Conservation (phyloP, 2,329 filamentous ascomycete species). For the Aureobasidium sp. region DNA sequence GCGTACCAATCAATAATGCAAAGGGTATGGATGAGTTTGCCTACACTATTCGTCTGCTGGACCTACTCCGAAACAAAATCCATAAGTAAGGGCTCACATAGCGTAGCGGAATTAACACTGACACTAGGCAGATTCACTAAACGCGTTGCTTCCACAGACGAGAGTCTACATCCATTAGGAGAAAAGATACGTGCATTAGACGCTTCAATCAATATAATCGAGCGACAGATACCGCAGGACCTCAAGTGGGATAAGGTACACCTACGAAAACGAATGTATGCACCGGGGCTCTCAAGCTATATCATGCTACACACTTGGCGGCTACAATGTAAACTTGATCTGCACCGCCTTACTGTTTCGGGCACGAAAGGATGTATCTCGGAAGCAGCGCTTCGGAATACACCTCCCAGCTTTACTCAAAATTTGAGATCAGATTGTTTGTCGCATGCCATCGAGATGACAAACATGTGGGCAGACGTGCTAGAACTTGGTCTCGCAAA, state of each 20-base stretch:
- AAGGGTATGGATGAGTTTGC: conserved; percentile 19
- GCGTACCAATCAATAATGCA: neutral
- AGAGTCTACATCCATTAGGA: neutral
- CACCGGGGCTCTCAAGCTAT: conserved; percentile 1
- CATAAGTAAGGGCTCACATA: neutral
- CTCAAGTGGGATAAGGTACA: conserved; percentile 7
- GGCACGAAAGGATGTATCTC: conserved; percentile 7
- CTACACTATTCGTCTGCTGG: conserved; percentile 8
- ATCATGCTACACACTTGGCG: conserved; percentile 18
- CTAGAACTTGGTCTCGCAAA: conserved; percentile 11
- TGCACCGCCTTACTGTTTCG: neutral
- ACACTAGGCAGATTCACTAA: neutral
- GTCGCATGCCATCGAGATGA: conserved; percentile 12
- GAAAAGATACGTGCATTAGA: neutral
- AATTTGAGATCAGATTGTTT: conserved; percentile 4
- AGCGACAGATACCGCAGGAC: conserved; percentile 6
- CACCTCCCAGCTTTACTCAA: conserved; percentile 2
- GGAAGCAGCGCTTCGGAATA: neutral
- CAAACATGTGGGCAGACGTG: conserved; percentile 18
- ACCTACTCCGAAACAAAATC: conserved; percentile 12
- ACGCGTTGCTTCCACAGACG: neutral
- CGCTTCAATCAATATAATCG: conserved; percentile 1
- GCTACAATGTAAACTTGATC: conserved; percentile 8
- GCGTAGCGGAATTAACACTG: neutral
- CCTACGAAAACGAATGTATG: conserved; percentile 8